Percentiles rank a stretch among this genome's conserved stretches.
Evolutionary conservation across 1,139 yeast genomes (phyloP).

Genomic region (Hemisphaericaspora lyxosophila): DNA sequence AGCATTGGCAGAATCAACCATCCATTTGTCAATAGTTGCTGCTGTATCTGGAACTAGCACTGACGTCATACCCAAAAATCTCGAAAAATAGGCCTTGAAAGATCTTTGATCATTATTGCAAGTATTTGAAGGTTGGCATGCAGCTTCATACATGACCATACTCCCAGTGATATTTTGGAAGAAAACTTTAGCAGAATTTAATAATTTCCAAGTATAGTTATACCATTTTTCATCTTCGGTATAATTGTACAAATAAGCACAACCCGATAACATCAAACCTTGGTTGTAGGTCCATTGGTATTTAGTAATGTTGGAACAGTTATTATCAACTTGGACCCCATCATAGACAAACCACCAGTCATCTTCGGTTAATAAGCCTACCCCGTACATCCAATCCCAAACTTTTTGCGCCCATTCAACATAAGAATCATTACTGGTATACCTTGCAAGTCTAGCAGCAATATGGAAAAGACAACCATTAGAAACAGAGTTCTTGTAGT

Average conservation of each 20-base stretch:
- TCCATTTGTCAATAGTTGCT: slow-evolving; percentile 48
- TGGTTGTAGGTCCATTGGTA: slow-evolving; percentile 88
- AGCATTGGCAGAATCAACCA: slow-evolving; percentile 67
- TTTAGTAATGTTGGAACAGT: slow-evolving; percentile 60
- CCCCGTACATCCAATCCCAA: slow-evolving; percentile 78
- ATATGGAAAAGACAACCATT: slow-evolving; percentile 88
- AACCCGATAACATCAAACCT: slow-evolving; percentile 77
- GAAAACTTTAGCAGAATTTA: slow-evolving; percentile 51
- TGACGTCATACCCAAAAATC: slow-evolving; percentile 77
- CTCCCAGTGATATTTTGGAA: slow-evolving; percentile 51
- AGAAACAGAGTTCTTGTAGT: slow-evolving; percentile 86
- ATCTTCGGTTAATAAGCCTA: slow-evolving; percentile 53
- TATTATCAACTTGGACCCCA: slow-evolving; percentile 66
- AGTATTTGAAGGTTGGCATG: slow-evolving; percentile 60
- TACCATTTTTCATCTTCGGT: slow-evolving; percentile 72
- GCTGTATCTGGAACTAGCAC: slow-evolving; percentile 64
- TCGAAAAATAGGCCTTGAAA: slow-evolving; percentile 77
- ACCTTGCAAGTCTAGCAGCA: slow-evolving; percentile 85
- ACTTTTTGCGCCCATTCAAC: slow-evolving; percentile 76
- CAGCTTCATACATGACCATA: slow-evolving; percentile 71
- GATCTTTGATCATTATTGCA: slow-evolving; percentile 92
- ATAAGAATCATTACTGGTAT: slow-evolving; percentile 71
- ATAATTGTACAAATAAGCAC: slow-evolving; percentile 77
- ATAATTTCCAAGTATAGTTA: slow-evolving; percentile 52
- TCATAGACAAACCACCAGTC: slow-evolving; percentile 62